Evolutionary conservation across 805 yeast genomes (phyloP), one percentile per base, ranked within the genome.

Genomic region (Hanseniaspora lachancei): DNA sequence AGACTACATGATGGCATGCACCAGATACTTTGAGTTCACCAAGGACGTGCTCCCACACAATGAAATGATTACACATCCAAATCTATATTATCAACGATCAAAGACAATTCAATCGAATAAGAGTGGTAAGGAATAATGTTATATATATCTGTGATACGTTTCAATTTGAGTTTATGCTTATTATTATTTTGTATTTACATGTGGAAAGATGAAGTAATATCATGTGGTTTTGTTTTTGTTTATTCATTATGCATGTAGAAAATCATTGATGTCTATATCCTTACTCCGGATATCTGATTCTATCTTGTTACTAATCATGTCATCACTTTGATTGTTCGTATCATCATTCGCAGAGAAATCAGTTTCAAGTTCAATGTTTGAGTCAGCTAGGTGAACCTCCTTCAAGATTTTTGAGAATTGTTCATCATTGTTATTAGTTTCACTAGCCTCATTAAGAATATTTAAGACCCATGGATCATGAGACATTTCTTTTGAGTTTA

Each of bases 1-100:
- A 35, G 86, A 86, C 60, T 89, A 79, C 66, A 88, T 91, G 24
- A 75, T 81, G 41, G 97, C 97, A 0, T 89, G 96, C 66, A 84
- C 97, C 0, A 77, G 86, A 64, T 96, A 87, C 3, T 86, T 87
- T 68, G 97, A 89, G 63, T 68, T 79, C 18, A 84, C 81, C 62
- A 73, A 73, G 55, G 74, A 74, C 58, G 68, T 75, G 53, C 38
- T 56, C 13, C 71, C 67, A 55, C 84, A 80, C 57, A 81, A 78
- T 58, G 74, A 79, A 48, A 79, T 79, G 60, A 84, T 91, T 56
- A 78, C 78, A 18, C 95, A 89, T 70, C 97, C 98, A 5, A 89
- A 89, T 64, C 75, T 84, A 59, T 93, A 89, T 69, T 91, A 84
- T 66, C 91, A 85, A 60, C 75, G 95, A 62, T 80, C 86, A 29